Evolutionary conservation across 2,329 filamentous ascomycete species (phyloP).

Genomic region (Fusarium foetens): DNA sequence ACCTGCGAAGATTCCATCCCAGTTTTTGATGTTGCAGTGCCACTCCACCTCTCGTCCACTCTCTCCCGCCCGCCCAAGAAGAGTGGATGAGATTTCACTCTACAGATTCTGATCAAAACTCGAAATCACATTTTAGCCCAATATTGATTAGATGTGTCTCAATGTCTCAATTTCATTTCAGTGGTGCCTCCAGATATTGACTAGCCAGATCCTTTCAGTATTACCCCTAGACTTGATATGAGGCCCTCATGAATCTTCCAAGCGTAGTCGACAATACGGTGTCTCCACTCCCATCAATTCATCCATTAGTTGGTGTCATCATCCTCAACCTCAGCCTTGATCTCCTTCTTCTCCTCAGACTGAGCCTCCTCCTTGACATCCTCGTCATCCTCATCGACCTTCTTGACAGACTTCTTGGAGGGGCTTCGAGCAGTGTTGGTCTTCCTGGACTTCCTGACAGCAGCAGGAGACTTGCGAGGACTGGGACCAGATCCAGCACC

Average conservation of each 20-base stretch:
- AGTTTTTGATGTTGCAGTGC: not conserved
- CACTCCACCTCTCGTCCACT: not conserved
- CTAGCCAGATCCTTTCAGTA: slow-evolving; percentile 12
- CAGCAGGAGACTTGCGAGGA: slow-evolving; percentile 46
- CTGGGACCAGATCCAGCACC: slow-evolving; percentile 15
- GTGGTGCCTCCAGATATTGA: not conserved
- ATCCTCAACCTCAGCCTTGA: slow-evolving; percentile 10
- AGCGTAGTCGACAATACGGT: not conserved
- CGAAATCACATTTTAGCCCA: not conserved
- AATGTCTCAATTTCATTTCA: not conserved
- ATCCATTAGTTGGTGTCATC: slow-evolving; percentile 4
- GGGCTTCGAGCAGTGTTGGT: slow-evolving; percentile 43
- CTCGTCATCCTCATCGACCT: slow-evolving; percentile 43
- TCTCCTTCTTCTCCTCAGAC: slow-evolving; percentile 15
- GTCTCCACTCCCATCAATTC: not conserved
- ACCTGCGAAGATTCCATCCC: not conserved
- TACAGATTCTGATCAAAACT: not conserved
- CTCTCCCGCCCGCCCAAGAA: not conserved
- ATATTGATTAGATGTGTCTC: not conserved
- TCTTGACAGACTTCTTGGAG: slow-evolving; percentile 47
- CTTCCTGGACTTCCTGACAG: slow-evolving; percentile 49
- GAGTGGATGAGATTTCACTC: not conserved
- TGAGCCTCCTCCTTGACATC: slow-evolving; percentile 33
- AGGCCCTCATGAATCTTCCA: not conserved
- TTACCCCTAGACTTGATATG: not conserved